A percentile compares a stretch with the other conserved stretches of the same genome.
phyloP scores from a whole-genome alignment of 495 filamentous ascomycete species.

The Aspergillus carlsbadensis region DNA sequence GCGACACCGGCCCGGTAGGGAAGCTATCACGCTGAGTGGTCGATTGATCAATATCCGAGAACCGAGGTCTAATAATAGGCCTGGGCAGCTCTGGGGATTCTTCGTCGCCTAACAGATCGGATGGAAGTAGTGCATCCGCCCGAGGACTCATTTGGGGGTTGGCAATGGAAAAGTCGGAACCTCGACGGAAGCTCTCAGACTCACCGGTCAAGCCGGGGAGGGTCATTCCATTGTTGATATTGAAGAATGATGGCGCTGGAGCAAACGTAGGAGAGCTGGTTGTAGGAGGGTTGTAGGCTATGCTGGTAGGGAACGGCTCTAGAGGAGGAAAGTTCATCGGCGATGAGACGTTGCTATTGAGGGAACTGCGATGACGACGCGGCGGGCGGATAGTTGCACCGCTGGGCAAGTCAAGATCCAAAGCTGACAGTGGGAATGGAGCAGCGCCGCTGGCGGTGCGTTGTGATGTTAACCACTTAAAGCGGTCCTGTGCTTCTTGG shows the following conservation, averaged over 20 bases:
- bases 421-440: conserved; percentile 41
- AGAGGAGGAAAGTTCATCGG: conserved; percentile 42
- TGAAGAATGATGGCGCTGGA: conserved; percentile 53
- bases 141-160: conserved; percentile 79
- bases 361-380: conserved; percentile 48
- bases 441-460: conserved; percentile 41
- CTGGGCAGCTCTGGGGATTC: conserved; percentile 58
- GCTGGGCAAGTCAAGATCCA: conserved; percentile 44
- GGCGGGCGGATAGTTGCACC: conserved; percentile 45
- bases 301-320: conserved; percentile 36
- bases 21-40: conserved; percentile 34
- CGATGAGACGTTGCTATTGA: conserved; percentile 49
- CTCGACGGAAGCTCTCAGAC: conserved; percentile 38
- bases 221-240: conserved; percentile 58
- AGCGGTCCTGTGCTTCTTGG: conserved; percentile 51
- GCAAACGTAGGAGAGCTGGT: conserved; percentile 51
- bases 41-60: conserved; percentile 38
- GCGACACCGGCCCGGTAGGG: conserved; percentile 64
- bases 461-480: conserved; percentile 50
- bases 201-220: conserved; percentile 40
- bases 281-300: conserved; percentile 46
- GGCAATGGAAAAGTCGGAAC: conserved; percentile 49
- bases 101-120: conserved; percentile 76
- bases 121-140: conserved; percentile 73
- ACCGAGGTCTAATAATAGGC: conserved; percentile 38